Conservation (phyloP, 805 yeast species). For the Myxozyma nipponensis region DNA sequence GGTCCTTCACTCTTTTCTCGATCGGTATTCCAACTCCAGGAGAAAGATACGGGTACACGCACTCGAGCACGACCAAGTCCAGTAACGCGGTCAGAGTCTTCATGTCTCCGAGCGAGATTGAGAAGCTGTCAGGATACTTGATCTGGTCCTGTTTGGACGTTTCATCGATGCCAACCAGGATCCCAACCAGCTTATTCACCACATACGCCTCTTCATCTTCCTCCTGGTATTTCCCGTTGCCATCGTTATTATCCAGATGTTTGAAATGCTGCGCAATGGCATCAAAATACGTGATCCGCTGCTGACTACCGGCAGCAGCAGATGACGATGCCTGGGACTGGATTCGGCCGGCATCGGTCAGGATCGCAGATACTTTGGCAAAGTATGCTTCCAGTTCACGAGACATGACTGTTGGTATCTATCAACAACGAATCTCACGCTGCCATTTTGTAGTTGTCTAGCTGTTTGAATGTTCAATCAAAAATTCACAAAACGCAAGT, state of each 20-base stretch:
- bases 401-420: too few relatives aligned
- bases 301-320: not conserved
- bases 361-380: not conserved
- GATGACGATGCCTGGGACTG: too few relatives aligned
- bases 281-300: not conserved
- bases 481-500: too few relatives aligned
- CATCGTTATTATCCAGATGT: too few relatives aligned
- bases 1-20: constrained; percentile 50
- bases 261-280: not conserved
- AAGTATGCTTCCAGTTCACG: constrained; percentile 2
- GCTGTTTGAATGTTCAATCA: too few relatives aligned
- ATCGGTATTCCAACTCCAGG: constrained; percentile 59
- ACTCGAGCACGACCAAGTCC: constrained; percentile 62
- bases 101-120: constrained; percentile 83
- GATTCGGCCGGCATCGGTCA: constrained; percentile 3
- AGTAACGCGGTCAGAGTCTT: constrained; percentile 63
- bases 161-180: constrained; percentile 11
- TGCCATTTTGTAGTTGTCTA: too few relatives aligned
- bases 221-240: not conserved
- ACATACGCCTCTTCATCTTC: constrained; percentile 9
- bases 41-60: constrained; percentile 63
- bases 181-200: constrained; percentile 4
- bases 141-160: constrained; percentile 18
- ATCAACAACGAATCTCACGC: too few relatives aligned
- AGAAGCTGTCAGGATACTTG: constrained; percentile 30